Conservation (phyloP, 2,329 filamentous ascomycete species). For the Fusarium oxysporum region DNA sequence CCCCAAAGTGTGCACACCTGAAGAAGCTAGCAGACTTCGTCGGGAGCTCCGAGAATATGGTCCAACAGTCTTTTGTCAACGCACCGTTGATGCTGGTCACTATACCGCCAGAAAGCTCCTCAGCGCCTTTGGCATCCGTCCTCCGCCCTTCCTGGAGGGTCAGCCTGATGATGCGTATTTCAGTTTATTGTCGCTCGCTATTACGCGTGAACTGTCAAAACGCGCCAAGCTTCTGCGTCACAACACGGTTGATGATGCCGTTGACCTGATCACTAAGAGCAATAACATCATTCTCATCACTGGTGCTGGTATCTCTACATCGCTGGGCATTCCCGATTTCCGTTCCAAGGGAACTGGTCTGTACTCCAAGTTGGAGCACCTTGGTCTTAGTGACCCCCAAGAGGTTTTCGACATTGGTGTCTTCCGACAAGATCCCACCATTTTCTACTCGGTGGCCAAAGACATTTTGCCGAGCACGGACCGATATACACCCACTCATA, state of each 20-base stretch:
- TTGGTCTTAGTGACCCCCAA: slow-evolving; percentile 85
- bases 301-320: slow-evolving; percentile 95
- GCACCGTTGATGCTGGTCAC: slow-evolving; percentile 74
- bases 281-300: slow-evolving; percentile 94
- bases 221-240: slow-evolving; percentile 82
- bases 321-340: slow-evolving; percentile 96
- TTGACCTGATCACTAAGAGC: slow-evolving; percentile 76
- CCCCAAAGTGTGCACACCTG: slow-evolving; percentile 70
- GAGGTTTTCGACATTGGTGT: slow-evolving; percentile 93
- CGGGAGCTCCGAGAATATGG: slow-evolving; percentile 80
- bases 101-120: slow-evolving; percentile 86
- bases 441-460: slow-evolving; percentile 92
- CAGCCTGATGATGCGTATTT: slow-evolving; percentile 77
- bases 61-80: slow-evolving; percentile 79
- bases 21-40: slow-evolving; percentile 76
- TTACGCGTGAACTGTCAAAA: slow-evolving; percentile 84
- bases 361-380: slow-evolving; percentile 84
- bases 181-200: slow-evolving; percentile 78
- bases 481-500: slow-evolving; percentile 90
- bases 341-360: slow-evolving; percentile 92
- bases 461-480: slow-evolving; percentile 87
- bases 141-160: slow-evolving; percentile 79
- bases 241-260: slow-evolving; percentile 90
- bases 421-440: slow-evolving; percentile 86
- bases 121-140: slow-evolving; percentile 84